Base-by-base conservation (phyloP, 1,139 yeast genomes). In the Hemisphaericaspora xylofermentans region DNA sequence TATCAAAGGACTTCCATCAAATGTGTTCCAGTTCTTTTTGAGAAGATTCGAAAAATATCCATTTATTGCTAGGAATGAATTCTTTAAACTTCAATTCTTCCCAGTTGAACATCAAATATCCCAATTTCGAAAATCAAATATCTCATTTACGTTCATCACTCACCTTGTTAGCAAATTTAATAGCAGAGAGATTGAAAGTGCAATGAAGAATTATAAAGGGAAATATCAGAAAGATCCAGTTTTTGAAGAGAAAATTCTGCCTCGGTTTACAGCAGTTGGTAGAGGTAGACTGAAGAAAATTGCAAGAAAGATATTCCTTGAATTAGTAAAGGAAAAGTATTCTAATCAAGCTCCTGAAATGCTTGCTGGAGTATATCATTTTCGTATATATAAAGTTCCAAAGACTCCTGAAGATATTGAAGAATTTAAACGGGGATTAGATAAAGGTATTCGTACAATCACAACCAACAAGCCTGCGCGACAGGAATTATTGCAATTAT, bases 301-400 rank as follows among this genome's bases (percentile, higher is more conserved):
- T 12, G 49, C 43, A 15, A 39, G 43, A 34, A 19, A n/a, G 10
- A 18, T 44, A 26, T 37, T 44, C n/a, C 54, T 54, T 6, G 40
- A 40, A 16, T 30, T 21, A 16, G 41, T 44, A 7, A 37, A 46
- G 3, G 52, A 53, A 2, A 28, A 24, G n/a, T 14, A 38, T 21
- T n/a, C 26, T 9, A 7, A 40, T 53, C 4, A 19, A 10, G 25
- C 16, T 7, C 10, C 4, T 19, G 10, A 18, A 19, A 10, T n/a
- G 3, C 24, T 66, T 2, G 51, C 64, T n/a, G 77, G 77, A 1
- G 52, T 77, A 6, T 84, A 75, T 49, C 57, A 66, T 31, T 68
- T 76, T 43, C 51, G 58, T 9, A 54, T 71, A 15, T 43, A 47
- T 7, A 49, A 62, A 12, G 66, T 70, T 3, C 84, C 86, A 0